Evolutionary conservation across 192 early-diverging fungal species (phyloP).

Genomic region (Spinellus fusiger): DNA sequence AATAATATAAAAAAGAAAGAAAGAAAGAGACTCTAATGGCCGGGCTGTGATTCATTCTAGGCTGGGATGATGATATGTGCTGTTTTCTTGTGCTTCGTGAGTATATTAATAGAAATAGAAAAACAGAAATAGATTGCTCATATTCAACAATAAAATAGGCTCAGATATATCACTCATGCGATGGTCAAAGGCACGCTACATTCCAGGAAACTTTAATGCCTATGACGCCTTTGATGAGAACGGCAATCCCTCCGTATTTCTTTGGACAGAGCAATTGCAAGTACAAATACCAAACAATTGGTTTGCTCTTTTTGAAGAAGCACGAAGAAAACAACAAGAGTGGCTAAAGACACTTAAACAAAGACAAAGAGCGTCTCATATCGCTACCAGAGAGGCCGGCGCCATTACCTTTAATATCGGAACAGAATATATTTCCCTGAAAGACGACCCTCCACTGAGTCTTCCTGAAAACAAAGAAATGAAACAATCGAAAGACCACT

Average conservation of each 20-base stretch:
- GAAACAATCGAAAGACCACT: not conserved
- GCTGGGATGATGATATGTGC: slow-evolving; percentile 40
- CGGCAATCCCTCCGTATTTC: slow-evolving; percentile 29
- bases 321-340: slow-evolving; percentile 23
- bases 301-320: slow-evolving; percentile 35
- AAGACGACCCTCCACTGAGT: not conserved
- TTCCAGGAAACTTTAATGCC: slow-evolving; percentile 31
- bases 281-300: slow-evolving; percentile 28
- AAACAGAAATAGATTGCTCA: not conserved
- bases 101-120: not conserved
- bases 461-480: not conserved
- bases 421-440: not conserved
- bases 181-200: slow-evolving; percentile 32
- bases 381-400: not conserved
- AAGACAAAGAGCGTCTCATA: not conserved
- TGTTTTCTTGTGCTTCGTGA: slow-evolving; percentile 32
- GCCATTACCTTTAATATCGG: too few relatives aligned
- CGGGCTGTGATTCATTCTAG: slow-evolving; percentile 1
- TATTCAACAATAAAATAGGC: not conserved
- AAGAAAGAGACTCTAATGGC: not conserved
- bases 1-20: not conserved
- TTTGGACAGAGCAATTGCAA: slow-evolving; percentile 21
- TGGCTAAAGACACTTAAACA: slow-evolving; percentile 2
- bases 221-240: slow-evolving; percentile 28
- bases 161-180: slow-evolving; percentile 24